Evolutionary conservation across 306 rosid genomes (phyloP), one percentile per base, ranked within the genome.

Genomic region (Medicago ruthenica): DNA sequence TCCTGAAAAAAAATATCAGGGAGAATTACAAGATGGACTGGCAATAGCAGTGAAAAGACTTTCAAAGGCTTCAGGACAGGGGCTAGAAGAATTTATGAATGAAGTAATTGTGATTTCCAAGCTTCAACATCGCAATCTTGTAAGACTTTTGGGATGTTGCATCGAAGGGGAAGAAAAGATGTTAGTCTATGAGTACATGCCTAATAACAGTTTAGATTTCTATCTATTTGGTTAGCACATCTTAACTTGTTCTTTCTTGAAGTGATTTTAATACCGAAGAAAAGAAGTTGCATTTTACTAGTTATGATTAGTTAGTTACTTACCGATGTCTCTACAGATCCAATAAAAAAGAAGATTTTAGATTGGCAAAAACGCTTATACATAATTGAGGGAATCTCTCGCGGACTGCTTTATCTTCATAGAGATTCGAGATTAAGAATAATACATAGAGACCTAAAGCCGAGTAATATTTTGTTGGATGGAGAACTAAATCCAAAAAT

Each of bases 111-210:
- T 83, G 36, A 83, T 83, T 21, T 83, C 86, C 0, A 65, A 79
- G 18, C 83, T 83, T 51, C 86, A 78, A 47, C 83, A 83, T 9
- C 76, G 83, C 0, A 83, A 78, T 53, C 80, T 83, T 73, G 86
- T 83, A 0, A 78, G 71, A 60, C 80, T 83, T 68, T 67, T 83
- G 0, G 86, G 85, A 0, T 80, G 79, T 2, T 84, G 82, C 47
- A 37, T 76, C 0, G 79, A 84, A 50, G 24, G 63, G 8, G 85
- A 77, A n/a, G 85, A 84, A 74, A 73, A 65, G 9, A 76, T 80
- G 76, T 27, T 80, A 54, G 17, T 83, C 36, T 83, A 76, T 50
- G 87, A 83, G 47, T 83, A 57, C 63, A 70, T 83, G 87, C 81
- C 87, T 0, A 84, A 80, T 18, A 80, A 73, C 20, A 84, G 87